These are phyloP conservation scores for Cyclotella choctawhatcheeana DNA, from an alignment of 108 stramenopile genomes.

Conservation along the genomic window DNA sequence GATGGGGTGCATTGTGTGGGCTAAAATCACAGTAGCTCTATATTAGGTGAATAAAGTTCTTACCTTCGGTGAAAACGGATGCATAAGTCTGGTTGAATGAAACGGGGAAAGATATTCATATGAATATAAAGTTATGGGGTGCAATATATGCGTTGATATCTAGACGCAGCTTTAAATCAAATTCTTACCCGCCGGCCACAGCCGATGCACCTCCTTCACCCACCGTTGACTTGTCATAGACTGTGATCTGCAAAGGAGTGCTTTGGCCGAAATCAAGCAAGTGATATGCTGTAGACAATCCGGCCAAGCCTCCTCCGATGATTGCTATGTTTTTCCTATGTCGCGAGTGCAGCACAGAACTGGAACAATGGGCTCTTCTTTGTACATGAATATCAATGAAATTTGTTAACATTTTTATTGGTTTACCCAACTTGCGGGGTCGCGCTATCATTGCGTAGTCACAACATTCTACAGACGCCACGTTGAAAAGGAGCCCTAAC, in stretches of 20 bases:
- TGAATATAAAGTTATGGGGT: background rate
- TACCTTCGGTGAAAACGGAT: constrained; percentile 85
- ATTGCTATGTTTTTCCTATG: constrained; percentile 58
- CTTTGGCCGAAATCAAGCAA: constrained; percentile 41
- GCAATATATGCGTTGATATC: background rate
- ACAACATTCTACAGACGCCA: no score
- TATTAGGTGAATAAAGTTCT: no score
- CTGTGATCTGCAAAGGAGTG: constrained; percentile 46
- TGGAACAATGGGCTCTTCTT: no score
- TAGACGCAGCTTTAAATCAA: background rate
- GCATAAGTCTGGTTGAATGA: constrained; percentile 57
- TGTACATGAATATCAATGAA: no score
- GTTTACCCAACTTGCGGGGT: no score
- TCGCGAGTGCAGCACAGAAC: no score
- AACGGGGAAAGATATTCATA: background rate
- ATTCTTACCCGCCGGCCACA: constrained; percentile 86
- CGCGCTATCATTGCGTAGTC: no score
- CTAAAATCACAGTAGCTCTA: no score
- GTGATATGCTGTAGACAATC: constrained; percentile 73
- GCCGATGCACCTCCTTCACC: constrained; percentile 82
- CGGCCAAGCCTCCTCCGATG: constrained; percentile 86
- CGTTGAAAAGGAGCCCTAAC: no score
- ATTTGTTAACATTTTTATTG: no score
- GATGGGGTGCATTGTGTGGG: no score
- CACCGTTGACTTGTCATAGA: constrained; percentile 63